Conservation (phyloP, 148 eudicot species). For the Salicornia ramosissima region DNA sequence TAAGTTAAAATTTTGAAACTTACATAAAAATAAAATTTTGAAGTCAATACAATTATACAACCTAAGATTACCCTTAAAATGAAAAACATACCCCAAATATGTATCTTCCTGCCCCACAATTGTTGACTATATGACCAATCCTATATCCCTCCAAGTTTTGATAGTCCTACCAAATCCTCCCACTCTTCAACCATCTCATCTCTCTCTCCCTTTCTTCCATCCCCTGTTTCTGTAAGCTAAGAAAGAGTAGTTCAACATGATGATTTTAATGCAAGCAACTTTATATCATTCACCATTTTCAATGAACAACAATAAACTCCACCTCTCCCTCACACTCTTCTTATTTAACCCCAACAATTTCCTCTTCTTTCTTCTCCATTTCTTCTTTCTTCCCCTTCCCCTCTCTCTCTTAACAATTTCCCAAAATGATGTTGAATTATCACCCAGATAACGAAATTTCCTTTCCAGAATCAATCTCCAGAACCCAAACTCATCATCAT, state of each 20-base stretch:
- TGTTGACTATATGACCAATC: neutral
- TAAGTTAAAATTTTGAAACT: too few species aligned
- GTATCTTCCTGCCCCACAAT: neutral
- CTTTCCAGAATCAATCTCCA: slow-evolving; percentile 22
- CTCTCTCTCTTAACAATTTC: neutral
- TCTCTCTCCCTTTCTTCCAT: neutral
- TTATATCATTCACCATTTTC: slow-evolving; percentile 13
- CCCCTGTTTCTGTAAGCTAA: slow-evolving; percentile 8
- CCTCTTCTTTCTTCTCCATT: neutral
- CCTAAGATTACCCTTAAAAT: too few species aligned
- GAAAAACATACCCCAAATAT: too few species aligned
- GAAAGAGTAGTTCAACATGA: neutral
- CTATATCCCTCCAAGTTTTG: neutral
- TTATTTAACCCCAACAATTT: neutral
- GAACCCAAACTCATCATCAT: slow-evolving; percentile 1
- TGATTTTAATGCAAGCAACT: slow-evolving; percentile 20
- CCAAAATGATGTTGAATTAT: slow-evolving; percentile 37
- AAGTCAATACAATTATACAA: too few species aligned
- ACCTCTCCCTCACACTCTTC: neutral
- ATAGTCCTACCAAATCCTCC: slow-evolving; percentile 33
- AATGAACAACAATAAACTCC: neutral
- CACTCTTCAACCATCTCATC: slow-evolving; percentile 26
- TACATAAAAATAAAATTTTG: too few species aligned
- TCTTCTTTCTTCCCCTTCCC: too few species aligned
- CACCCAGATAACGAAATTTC: slow-evolving; percentile 26